Percentiles rank a stretch among this genome's conserved stretches.
phyloP scores from a whole-genome alignment of 805 yeast genomes.

The Candida cerambycidarum region DNA sequence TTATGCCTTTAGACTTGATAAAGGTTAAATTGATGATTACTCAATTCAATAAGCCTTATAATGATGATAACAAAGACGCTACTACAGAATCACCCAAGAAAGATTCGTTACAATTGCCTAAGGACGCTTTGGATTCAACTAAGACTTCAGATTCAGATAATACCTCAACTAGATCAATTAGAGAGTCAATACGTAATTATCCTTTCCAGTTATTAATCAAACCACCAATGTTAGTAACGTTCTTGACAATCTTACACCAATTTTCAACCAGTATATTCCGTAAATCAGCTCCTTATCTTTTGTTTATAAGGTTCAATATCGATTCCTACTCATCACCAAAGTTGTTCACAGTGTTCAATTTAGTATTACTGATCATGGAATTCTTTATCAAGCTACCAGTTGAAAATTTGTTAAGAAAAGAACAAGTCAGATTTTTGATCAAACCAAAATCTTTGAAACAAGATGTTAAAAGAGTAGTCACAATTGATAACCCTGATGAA shows the following conservation, averaged over 20 bases:
- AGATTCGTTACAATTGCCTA: no score
- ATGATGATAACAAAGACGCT: slow-evolving; percentile 8
- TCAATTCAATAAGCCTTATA: slow-evolving; percentile 42
- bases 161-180: slow-evolving; percentile 55
- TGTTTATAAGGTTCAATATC: slow-evolving; percentile 60
- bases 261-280: slow-evolving; percentile 59
- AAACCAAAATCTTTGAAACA: slow-evolving; percentile 32
- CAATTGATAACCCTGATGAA: slow-evolving; percentile 43
- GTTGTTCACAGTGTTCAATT: slow-evolving; percentile 55
- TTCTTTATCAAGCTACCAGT: slow-evolving; percentile 78
- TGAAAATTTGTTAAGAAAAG: slow-evolving; percentile 81
- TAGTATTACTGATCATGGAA: slow-evolving; percentile 64
- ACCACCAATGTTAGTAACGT: slow-evolving; percentile 48
- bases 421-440: slow-evolving; percentile 69
- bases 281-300: slow-evolving; percentile 62
- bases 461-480: slow-evolving; percentile 39
- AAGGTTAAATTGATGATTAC: slow-evolving; percentile 77
- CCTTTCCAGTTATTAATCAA: slow-evolving; percentile 56
- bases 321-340: slow-evolving; percentile 66
- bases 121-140: no score
- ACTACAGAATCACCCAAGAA: no score
- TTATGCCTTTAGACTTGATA: slow-evolving; percentile 81
- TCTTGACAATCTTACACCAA: slow-evolving; percentile 59
- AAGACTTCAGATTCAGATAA: no score
- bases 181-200: slow-evolving; percentile 60